Percentiles rank a stretch among this genome's conserved stretches.
Evolutionary conservation across 768 basidiomycete genomes (phyloP).

Genomic region (Mycena indigotica): DNA sequence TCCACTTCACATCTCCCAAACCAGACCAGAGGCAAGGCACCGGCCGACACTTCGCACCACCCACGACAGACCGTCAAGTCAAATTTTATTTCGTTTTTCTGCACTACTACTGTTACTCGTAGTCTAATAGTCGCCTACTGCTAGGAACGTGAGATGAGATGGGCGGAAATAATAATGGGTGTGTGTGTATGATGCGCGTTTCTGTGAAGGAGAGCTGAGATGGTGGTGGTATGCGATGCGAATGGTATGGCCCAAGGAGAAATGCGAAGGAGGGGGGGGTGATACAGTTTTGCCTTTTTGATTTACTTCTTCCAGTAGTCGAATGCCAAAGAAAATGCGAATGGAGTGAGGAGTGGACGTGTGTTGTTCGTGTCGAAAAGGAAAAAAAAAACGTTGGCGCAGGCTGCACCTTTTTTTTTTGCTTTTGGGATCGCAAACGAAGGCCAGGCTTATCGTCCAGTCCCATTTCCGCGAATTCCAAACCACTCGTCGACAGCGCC

Average conservation of each 20-base stretch:
- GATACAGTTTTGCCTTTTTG: background rate
- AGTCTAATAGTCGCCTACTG: background rate
- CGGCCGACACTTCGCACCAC: too few species aligned
- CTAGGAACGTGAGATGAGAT: background rate
- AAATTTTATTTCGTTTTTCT: background rate
- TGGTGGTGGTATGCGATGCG: background rate
- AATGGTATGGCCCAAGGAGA: background rate
- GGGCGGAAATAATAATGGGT: background rate
- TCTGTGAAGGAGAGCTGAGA: too few species aligned
- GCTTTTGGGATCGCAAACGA: background rate
- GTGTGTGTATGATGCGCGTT: background rate
- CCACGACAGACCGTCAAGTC: background rate
- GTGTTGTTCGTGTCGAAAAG: too few species aligned
- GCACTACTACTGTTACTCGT: background rate
- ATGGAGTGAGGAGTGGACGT: background rate
- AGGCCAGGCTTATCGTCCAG: background rate
- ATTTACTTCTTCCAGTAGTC: background rate
- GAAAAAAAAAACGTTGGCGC: too few species aligned
- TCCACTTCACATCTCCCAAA: too few species aligned
- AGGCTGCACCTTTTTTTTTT: too few species aligned
- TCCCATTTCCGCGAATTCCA: slow-evolving; percentile 1
- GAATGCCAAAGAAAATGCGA: background rate
- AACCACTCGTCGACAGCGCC: slow-evolving; percentile 4
- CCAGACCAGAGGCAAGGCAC: background rate
- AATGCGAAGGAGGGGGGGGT: background rate